Evolutionary conservation across 352 stramenopile genomes (phyloP).

Genomic region (Thalassiosira pacifica): DNA sequence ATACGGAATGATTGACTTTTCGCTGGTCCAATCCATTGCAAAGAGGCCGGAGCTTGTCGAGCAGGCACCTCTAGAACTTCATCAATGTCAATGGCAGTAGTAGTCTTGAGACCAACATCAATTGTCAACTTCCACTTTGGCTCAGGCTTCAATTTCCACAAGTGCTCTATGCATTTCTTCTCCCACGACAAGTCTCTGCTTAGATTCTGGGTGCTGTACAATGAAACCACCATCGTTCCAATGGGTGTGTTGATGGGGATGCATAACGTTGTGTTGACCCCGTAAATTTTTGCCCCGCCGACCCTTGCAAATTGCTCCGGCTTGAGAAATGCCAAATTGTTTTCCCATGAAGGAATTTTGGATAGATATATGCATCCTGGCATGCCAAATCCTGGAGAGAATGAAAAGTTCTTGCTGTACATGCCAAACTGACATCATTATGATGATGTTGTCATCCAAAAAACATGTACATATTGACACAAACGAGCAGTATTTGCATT

Average conservation of each 20-base stretch:
- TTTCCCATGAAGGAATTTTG: conserved; percentile 62
- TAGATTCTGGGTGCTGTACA: conserved; percentile 69
- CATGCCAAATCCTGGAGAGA: conserved; percentile 67
- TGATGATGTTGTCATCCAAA: not conserved
- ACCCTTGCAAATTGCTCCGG: conserved; percentile 71
- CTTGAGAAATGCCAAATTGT: conserved; percentile 56
- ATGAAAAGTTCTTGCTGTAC: conserved; percentile 81
- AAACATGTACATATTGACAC: too few relatives aligned
- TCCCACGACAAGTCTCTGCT: conserved; percentile 8
- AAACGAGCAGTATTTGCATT: too few relatives aligned
- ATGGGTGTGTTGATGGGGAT: conserved; percentile 73
- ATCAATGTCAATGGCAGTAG: too few relatives aligned
- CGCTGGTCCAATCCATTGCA: not conserved
- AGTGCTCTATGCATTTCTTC: conserved; percentile 39
- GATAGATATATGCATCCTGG: conserved; percentile 63
- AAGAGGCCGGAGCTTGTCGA: not conserved
- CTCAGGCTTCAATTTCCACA: conserved; percentile 52
- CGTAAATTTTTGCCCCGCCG: conserved; percentile 78
- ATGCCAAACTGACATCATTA: conserved; percentile 69
- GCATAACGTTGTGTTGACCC: conserved; percentile 74
- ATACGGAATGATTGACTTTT: conserved; percentile 7
- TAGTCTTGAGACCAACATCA: conserved; percentile 59
- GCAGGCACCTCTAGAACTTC: not conserved
- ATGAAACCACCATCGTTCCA: conserved; percentile 69
- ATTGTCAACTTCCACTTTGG: conserved; percentile 80